Base-by-base conservation (phyloP, 2,329 filamentous ascomycete species). In the Tolypocladium tropicale region DNA sequence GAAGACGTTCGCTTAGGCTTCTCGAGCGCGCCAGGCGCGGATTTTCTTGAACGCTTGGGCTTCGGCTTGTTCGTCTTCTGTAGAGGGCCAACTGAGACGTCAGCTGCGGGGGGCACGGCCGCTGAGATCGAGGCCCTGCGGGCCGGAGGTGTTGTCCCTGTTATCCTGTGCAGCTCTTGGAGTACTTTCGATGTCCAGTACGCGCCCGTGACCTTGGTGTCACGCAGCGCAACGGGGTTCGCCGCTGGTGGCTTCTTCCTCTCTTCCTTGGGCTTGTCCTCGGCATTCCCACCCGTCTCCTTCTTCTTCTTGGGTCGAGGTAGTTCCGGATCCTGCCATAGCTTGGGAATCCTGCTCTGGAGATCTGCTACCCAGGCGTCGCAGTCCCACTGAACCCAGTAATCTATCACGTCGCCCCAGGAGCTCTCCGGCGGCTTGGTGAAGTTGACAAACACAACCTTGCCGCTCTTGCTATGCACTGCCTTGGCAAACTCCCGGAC, bases 341-440 rank as follows among this genome's bases (percentile, higher is more conserved):
- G 71, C 52, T 78, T 76, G 2, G 82, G 79, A 56, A 84, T 78
- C 54, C 81, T 78, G 53, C 72, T 69, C 58, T 79, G 81, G 55
- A 89, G 66, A 63, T 88, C 83, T 11, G 76, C 69, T 1, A 89
- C 85, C 86, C 86, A 90, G 4, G 81, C 81, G 61, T 90, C 86
- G 58, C 86, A 89, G 63, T 89, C 86, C 85, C 85, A 88, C 59
- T 86, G 78, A 1, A 90, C 78, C 81, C 85, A 89, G 59, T 85
- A 88, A 68, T 90, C 86, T 54, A 90, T 85, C 0, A 88, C 73
- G 55, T 88, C 85, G 1, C 84, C 82, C 86, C 86, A 90, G 1
- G 78, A 80, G 64, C 86, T 89, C 64, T 88, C 85, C 0, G 86
- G 77, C 0, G 86, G 85, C 63, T 86, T 86, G 1, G 86, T 88